Conservation (phyloP, 768 basidiomycete species). For the Mycena galopus region DNA sequence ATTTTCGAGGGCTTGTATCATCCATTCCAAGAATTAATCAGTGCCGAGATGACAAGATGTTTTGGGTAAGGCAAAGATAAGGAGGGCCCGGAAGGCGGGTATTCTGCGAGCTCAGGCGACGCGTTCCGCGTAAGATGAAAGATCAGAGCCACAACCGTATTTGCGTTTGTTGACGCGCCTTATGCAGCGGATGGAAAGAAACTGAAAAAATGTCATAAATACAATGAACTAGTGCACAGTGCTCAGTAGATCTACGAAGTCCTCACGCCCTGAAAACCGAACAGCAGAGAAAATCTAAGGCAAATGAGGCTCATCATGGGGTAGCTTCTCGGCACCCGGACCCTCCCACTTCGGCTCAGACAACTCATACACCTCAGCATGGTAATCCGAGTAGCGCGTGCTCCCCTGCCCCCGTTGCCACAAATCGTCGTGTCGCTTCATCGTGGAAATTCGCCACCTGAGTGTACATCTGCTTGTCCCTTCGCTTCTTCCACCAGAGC, state of each 20-base stretch:
- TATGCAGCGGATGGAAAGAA: no score
- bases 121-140: no score
- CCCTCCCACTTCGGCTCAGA: conserved; percentile 1
- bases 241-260: background rate
- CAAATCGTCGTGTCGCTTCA: conserved; percentile 25
- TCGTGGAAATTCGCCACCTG: conserved; percentile 36
- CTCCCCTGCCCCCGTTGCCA: background rate
- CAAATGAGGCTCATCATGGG: background rate
- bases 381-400: conserved; percentile 31
- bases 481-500: conserved; percentile 44
- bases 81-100: background rate
- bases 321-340: background rate
- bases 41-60: no score
- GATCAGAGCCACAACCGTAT: no score
- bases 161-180: no score
- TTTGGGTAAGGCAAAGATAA: background rate
- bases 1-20: no score
- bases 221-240: conserved; percentile 12
- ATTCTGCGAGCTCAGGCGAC: no score
- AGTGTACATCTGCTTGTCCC: conserved; percentile 36
- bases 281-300: conserved; percentile 6
- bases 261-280: background rate
- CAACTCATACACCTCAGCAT: conserved; percentile 35
- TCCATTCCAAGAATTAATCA: background rate
- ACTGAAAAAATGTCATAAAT: background rate